phyloP scores from a whole-genome alignment of 202 grass and related monocot species.

The Elaeis oleifera region DNA sequence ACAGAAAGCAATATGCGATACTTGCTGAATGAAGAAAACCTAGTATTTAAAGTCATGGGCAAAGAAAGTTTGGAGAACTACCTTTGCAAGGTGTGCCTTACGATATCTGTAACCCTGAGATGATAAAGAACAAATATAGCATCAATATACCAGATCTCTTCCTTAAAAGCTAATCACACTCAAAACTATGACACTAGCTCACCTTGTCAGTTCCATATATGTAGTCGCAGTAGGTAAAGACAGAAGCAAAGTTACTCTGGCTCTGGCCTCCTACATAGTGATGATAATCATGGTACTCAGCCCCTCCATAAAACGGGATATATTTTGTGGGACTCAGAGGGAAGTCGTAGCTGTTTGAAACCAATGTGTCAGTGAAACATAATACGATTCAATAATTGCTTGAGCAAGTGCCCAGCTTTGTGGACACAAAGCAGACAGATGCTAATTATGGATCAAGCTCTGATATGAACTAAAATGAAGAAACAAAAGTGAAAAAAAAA shows the following conservation, averaged over 20 bases:
- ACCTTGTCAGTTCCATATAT: slow-evolving; percentile 26
- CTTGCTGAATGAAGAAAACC: no score
- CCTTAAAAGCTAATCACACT: slow-evolving; percentile 1
- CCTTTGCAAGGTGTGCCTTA: slow-evolving; percentile 10
- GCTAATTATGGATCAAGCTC: no score
- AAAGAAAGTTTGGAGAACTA: not conserved
- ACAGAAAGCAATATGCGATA: no score
- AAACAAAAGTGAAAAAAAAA: no score
- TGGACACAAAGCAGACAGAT: no score
- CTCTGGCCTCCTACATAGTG: slow-evolving; percentile 25
- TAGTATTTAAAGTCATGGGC: no score
- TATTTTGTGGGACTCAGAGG: slow-evolving; percentile 15
- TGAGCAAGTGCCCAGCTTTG: no score
- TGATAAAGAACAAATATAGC: not conserved
- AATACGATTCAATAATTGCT: no score
- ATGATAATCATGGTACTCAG: slow-evolving; percentile 27
- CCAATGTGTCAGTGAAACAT: no score
- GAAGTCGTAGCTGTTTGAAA: slow-evolving; percentile 22
- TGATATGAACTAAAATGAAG: no score
- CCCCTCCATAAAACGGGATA: slow-evolving; percentile 24
- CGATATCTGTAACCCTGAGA: slow-evolving; percentile 26
- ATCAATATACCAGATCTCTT: not conserved
- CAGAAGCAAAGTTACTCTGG: slow-evolving; percentile 23
- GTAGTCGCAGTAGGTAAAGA: slow-evolving; percentile 25
- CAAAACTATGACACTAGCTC: no score